A percentile compares a stretch with the other conserved stretches of the same genome.
Evolutionary conservation across 495 filamentous ascomycete species (phyloP).

Genomic region (Thermothielavioides terrestris): DNA sequence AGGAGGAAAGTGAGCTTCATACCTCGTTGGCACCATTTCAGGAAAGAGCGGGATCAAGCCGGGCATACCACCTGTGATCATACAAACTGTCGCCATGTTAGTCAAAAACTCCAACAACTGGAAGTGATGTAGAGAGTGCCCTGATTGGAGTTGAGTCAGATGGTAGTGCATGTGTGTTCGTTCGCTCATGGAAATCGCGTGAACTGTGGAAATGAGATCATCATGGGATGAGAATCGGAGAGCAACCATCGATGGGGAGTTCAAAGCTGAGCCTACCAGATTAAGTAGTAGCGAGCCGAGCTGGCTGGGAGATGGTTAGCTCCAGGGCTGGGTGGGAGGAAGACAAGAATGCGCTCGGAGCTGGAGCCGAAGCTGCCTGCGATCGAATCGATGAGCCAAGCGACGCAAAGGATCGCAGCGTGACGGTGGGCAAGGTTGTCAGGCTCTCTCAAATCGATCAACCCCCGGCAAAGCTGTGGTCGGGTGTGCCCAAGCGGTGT

Average conservation of each 20-base stretch:
- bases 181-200: conserved; percentile 78
- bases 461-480: too few species aligned
- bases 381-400: too few species aligned
- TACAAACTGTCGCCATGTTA: conserved; percentile 1
- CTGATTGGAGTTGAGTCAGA: conserved; percentile 54
- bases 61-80: background rate
- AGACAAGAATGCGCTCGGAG: too few species aligned
- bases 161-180: conserved; percentile 99
- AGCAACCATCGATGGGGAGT: background rate
- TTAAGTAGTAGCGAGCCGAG: background rate
- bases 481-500: too few species aligned
- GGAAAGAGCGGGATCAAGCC: background rate
- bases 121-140: background rate
- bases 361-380: too few species aligned
- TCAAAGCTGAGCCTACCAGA: too few species aligned
- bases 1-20: conserved; percentile 5
- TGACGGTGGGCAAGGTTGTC: too few species aligned
- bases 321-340: too few species aligned
- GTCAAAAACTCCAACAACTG: background rate
- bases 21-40: conserved; percentile 8
- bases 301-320: too few species aligned
- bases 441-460: too few species aligned
- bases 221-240: conserved; percentile 39
- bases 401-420: too few species aligned
- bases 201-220: conserved; percentile 44